Evolutionary conservation across 352 stramenopile species (phyloP), one percentile per base, ranked within the genome.

Genomic region (Phytophthora megakarya): DNA sequence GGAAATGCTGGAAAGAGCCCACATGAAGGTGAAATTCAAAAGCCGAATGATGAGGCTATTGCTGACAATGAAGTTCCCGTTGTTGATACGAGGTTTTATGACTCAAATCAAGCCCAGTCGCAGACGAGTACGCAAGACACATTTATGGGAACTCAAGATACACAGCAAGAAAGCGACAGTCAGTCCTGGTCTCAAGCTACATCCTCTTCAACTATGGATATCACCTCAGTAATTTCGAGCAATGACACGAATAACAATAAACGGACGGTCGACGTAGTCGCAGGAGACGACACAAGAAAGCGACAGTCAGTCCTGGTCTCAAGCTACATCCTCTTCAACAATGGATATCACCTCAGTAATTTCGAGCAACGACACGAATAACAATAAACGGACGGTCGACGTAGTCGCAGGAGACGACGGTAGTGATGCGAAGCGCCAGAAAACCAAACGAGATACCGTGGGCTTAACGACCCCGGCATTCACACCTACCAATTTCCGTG

Each of bases 171-270:
- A 18, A 62, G n/a, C 23, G 45, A 56, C 18, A 51, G 18, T 15
- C 52, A 58, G 22, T 40, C 25, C 13, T 69, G 47, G 43, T 67
- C 55, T 15, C 60, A 59, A 53, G 33, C 32, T 5, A 39, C 43
- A 0, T 43, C 23, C 10, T 42, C 53, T 5, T 28, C 28, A 13
- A 45, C 42, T n/a, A 11, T 67, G n/a, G 40, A 57, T 52, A 11
- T 44, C 9, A 45, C 43, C 23, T n/a, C n/a, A n/a, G n/a, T n/a
- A n/a, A n/a, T n/a, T n/a, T n/a, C n/a, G n/a, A 47, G 15, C 32
- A 52, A 33, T 23, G 50, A 61, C 55, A 23, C 32, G 50, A 75
- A 67, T 53, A 67, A 54, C 46, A 70, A 52, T 38, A 68, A 72
- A 61, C 62, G 46, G 2, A 21, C 51, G 23, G 26, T 26, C 3